Base-by-base conservation (phyloP, 306 rosid genomes). In the Begonia fuchsioides region DNA sequence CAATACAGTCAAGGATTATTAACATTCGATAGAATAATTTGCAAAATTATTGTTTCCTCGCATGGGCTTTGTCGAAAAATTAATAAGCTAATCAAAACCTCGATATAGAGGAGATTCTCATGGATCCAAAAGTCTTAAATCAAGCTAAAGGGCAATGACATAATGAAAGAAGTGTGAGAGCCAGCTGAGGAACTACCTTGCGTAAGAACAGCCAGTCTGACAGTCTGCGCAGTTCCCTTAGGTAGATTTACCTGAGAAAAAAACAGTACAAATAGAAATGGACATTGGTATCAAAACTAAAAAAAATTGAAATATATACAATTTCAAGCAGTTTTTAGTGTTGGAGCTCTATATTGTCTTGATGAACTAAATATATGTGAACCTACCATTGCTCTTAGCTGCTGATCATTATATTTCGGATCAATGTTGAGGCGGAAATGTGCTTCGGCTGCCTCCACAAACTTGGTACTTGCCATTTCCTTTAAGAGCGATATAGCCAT, bases 341-440 rank as follows among this genome's bases (percentile, higher is more conserved):
- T 26, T 26, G 35, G 5, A 26, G 35, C 35, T 26, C 5, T 8
- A 26, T 1, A 26, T 26, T 26, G 35, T 26, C 35, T 26, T 26
- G 35, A 26, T 26, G 35, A 26, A 26, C 46, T 35, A 44, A 38
- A 61, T 44, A 55, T 66, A 39, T 55, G 32, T 50, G 66, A 64
- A 71, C 95, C 77, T 60, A 90, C 98, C 0, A 94, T 90, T 62
- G 98, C 98, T 56, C 98, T 76, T 48, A 90, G 75, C 54, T 90
- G 98, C 61, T 90, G 98, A 70, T 90, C 98, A 26, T 85, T 90
- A 57, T 90, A 90, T 59, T 90, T 90, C 43, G 98, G 98, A 58
- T 90, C 98, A 50, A 90, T 90, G 68, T 85, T 90, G 55, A 90
- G 95, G 61, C 98, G 95, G 76, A 90, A 90, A 79, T 90, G 98